Evolutionary conservation across 2,329 filamentous ascomycete species (phyloP).

Genomic region (Paraconiothyrium sp.): DNA sequence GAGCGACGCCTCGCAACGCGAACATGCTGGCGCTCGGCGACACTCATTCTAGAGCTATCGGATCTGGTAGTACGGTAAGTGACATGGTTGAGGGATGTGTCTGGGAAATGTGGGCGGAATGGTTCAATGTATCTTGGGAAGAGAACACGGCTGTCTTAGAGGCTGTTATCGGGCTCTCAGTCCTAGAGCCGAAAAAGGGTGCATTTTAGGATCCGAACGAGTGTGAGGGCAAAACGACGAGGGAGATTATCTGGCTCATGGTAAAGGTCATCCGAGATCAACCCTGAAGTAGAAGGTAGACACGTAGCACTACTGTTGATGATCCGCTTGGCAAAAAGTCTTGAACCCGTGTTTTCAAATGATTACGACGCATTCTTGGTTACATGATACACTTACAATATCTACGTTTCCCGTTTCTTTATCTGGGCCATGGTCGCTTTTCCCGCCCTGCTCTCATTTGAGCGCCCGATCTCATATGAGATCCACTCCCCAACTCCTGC

Average conservation of each 20-base stretch:
- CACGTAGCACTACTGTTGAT: background rate
- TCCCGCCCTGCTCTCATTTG: slow-evolving; percentile 51
- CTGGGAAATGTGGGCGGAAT: background rate
- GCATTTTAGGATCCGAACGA: background rate
- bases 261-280: background rate
- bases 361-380: background rate
- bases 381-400: background rate
- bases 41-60: background rate
- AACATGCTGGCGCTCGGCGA: background rate
- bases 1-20: background rate
- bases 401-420: slow-evolving; percentile 25
- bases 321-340: background rate
- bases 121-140: background rate
- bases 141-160: background rate
- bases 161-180: background rate
- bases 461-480: slow-evolving; percentile 43
- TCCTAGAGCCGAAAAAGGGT: background rate
- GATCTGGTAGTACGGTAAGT: background rate
- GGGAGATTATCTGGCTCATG: background rate
- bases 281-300: background rate
- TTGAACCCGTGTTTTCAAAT: background rate
- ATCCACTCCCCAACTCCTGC: slow-evolving; percentile 52
- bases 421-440: slow-evolving; percentile 49
- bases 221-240: background rate
- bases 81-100: background rate